Conservation (phyloP, 2,329 filamentous ascomycete species). For the Aspergillus caelatus region DNA sequence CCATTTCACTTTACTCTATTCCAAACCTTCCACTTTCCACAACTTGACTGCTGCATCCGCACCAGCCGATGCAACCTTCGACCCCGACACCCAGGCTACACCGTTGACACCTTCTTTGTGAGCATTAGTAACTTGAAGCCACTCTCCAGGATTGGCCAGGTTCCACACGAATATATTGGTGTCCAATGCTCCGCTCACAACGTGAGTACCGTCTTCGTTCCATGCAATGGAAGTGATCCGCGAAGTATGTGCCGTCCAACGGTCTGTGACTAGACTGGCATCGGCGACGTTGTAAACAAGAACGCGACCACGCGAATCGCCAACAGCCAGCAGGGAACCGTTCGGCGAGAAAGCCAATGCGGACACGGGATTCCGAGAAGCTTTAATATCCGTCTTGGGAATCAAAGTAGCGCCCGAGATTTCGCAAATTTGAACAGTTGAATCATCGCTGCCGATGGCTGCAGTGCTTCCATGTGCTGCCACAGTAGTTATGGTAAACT, state of each 20-base stretch:
- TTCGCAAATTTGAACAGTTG: slow-evolving; percentile 74
- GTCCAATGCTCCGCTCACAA: slow-evolving; percentile 83
- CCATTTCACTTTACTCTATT: slow-evolving; percentile 23
- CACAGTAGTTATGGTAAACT: slow-evolving; percentile 70
- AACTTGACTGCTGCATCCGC: slow-evolving; percentile 90
- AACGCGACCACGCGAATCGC: slow-evolving; percentile 84
- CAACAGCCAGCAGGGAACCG: slow-evolving; percentile 77
- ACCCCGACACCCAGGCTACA: slow-evolving; percentile 73
- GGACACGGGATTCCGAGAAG: slow-evolving; percentile 72
- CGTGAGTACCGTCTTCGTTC: slow-evolving; percentile 75
- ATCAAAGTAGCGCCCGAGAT: slow-evolving; percentile 59
- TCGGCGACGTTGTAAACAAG: slow-evolving; percentile 70
- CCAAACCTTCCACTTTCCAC: slow-evolving; percentile 69
- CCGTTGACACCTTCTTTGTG: slow-evolving; percentile 96
- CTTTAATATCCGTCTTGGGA: slow-evolving; percentile 62
- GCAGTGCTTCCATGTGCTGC: slow-evolving; percentile 69
- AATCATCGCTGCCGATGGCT: slow-evolving; percentile 76
- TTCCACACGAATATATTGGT: slow-evolving; percentile 95
- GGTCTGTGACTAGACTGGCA: slow-evolving; percentile 77
- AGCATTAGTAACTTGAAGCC: slow-evolving; percentile 81
- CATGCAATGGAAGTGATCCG: slow-evolving; percentile 72
- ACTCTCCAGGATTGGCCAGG: slow-evolving; percentile 76
- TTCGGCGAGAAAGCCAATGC: slow-evolving; percentile 80
- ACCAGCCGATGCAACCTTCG: slow-evolving; percentile 75
- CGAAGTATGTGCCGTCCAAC: slow-evolving; percentile 73